These are phyloP conservation scores for Cylindricascospora bacillispora DNA, from an alignment of 1,139 yeast genomes.

Conservation along the genomic window DNA sequence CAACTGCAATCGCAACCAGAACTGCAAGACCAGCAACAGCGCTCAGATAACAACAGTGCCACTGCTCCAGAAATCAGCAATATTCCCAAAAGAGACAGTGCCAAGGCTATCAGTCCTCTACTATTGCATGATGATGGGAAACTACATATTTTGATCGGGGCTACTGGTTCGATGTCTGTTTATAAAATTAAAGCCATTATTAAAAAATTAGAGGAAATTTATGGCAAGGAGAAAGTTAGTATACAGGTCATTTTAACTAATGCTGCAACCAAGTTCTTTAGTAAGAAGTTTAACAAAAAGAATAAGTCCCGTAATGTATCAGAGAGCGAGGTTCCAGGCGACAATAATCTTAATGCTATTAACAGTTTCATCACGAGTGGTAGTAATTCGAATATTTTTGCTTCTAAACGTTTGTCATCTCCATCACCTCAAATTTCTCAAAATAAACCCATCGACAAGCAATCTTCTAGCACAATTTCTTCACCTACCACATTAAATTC, in stretches of 20 bases:
- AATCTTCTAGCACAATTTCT: constrained; percentile 2
- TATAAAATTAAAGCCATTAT: constrained; percentile 63
- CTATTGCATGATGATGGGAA: constrained; percentile 85
- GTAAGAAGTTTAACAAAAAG: constrained; percentile 26
- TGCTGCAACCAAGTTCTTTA: constrained; percentile 69
- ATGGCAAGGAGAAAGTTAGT: constrained; percentile 52
- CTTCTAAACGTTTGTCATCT: no score
- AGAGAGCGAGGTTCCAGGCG: constrained; percentile 1
- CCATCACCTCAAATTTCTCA: no score
- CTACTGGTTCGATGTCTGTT: constrained; percentile 77
- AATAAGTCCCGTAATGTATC: constrained; percentile 2
- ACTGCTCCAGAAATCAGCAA: constrained; percentile 6
- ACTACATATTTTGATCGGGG: constrained; percentile 71
- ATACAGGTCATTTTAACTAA: constrained; percentile 72
- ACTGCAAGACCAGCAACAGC: no score
- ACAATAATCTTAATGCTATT: constrained; percentile 1
- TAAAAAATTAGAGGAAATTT: constrained; percentile 62
- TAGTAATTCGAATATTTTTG: no score
- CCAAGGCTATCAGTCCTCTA: constrained; percentile 55
- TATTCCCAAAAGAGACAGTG: constrained; percentile 31
- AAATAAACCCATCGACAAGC: no score
- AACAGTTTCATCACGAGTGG: background rate
- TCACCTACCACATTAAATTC: constrained; percentile 2
- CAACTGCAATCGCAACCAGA: no score
- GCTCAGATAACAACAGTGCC: no score